Conservation (phyloP, 768 basidiomycete genomes). For the Leccinum barrowsii region DNA sequence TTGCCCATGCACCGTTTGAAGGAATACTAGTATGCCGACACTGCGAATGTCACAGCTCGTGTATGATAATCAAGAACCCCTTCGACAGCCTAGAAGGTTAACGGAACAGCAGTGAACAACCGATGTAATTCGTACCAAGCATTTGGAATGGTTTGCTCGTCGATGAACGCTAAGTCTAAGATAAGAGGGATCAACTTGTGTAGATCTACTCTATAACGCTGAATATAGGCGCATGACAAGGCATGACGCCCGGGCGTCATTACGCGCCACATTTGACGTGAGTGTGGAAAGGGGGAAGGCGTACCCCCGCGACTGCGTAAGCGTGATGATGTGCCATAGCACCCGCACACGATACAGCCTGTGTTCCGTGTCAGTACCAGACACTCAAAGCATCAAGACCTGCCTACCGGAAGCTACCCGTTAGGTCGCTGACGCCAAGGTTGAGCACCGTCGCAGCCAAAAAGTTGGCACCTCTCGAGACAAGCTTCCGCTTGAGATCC, state of each 20-base stretch:
- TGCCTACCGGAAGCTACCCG: slow-evolving; percentile 82
- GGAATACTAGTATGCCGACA: slow-evolving; percentile 62
- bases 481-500: slow-evolving; percentile 87
- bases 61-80: slow-evolving; percentile 73
- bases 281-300: slow-evolving; percentile 23
- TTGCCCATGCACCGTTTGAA: slow-evolving; percentile 84
- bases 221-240: too few relatives aligned
- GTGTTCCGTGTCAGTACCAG: not conserved
- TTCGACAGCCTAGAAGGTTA: slow-evolving; percentile 56
- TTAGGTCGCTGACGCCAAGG: slow-evolving; percentile 87
- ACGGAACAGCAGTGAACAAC: not conserved
- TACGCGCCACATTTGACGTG: too few relatives aligned
- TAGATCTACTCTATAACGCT: slow-evolving; percentile 42
- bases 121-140: slow-evolving; percentile 19
- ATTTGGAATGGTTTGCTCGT: slow-evolving; percentile 27
- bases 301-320: slow-evolving; percentile 84
- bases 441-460: slow-evolving; percentile 81
- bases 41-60: slow-evolving; percentile 82
- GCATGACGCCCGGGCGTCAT: too few relatives aligned
- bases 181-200: slow-evolving; percentile 83
- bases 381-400: not conserved
- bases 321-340: slow-evolving; percentile 77
- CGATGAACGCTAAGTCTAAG: slow-evolving; percentile 9
- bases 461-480: slow-evolving; percentile 87
- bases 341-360: slow-evolving; percentile 78